Evolutionary conservation across 2,329 filamentous ascomycete species (phyloP), one percentile per base, ranked within the genome.

Genomic region (Trichocomaceae sp.): DNA sequence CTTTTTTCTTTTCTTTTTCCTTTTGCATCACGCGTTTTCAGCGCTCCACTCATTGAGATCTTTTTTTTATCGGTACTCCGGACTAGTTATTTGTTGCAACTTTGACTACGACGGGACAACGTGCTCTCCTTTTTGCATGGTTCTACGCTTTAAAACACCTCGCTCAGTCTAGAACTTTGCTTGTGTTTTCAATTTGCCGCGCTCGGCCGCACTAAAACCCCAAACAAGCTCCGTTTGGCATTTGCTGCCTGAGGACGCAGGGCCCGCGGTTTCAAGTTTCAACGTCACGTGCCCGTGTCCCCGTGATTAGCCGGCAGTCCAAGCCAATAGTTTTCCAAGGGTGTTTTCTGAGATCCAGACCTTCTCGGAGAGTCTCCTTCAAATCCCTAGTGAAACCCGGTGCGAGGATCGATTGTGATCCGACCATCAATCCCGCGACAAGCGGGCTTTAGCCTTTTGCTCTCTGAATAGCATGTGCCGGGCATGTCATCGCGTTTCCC

Each of bases 401-500:
- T 26, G 3, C 23, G 13, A 35, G 31, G 31, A 35, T 35, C 31
- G 15, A 35, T 35, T 35, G 31, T 15, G 31, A 35, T 35, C 31
- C 31, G 31, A 35, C 31, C 35, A 39, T 17, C 35, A 39, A 17
- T 39, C 35, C 35, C 35, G 35, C 35, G 15, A 13, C 3, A 17
- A 39, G 35, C 35, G 35, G 35, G 35, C 52, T 57, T 56, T 57
- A 57, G 55, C 57, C 55, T 51, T n/a, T 5, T 15, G 26, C 3
- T 50, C 49, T 47, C 23, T 46, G 29, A 55, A 58, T 67, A 72
- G 69, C 66, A 72, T 72, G 69, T 65, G 61, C 63, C 66, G 66
- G 69, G 70, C 63, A 75, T 77, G 66, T 78, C 81, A 62, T 79
- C 83, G 64, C 84, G 84, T 72, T 83, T 85, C 66, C 77, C 79